Percentiles rank a stretch among this genome's conserved stretches.
Conservation (phyloP, 805 yeast genomes). For the Candida sithepensis region DNA sequence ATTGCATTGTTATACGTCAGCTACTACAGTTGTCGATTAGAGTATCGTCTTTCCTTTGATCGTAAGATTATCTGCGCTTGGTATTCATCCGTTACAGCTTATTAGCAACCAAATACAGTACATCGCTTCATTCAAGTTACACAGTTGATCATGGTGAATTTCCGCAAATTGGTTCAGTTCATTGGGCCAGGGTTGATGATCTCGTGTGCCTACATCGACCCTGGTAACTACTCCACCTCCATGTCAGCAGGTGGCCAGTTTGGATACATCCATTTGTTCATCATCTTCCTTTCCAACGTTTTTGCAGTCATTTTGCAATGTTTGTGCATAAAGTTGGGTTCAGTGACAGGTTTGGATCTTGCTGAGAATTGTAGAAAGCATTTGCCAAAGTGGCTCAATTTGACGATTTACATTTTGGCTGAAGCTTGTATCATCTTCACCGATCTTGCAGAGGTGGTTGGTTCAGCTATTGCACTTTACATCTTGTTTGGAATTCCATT, state of each 20-base stretch:
- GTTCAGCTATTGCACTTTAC: constrained; percentile 82
- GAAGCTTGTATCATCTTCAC: constrained; percentile 90
- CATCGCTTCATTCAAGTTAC: too few species aligned
- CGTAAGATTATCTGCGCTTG: too few species aligned
- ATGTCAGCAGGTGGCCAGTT: constrained; percentile 85
- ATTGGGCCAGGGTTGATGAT: constrained; percentile 88
- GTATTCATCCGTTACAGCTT: too few species aligned
- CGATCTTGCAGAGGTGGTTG: constrained; percentile 91
- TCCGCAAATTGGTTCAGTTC: constrained; percentile 56
- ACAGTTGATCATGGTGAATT: constrained; percentile 7
- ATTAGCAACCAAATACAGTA: too few species aligned
- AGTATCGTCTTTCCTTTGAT: too few species aligned
- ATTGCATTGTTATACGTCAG: too few species aligned
- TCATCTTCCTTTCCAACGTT: constrained; percentile 71
- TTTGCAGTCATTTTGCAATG: constrained; percentile 83
- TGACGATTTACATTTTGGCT: constrained; percentile 63
- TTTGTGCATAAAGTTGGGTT: constrained; percentile 79
- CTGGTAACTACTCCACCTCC: constrained; percentile 89
- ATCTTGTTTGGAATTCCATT: constrained; percentile 75
- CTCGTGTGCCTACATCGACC: constrained; percentile 89
- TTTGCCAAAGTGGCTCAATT: constrained; percentile 64
- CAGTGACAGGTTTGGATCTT: constrained; percentile 84
- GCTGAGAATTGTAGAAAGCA: constrained; percentile 79
- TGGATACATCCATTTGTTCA: constrained; percentile 67
- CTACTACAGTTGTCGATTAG: too few species aligned